Percentiles rank a stretch among this genome's conserved stretches.
Evolutionary conservation across 495 filamentous ascomycete species (phyloP).

Genomic region (Aspergillus coremiiformis): DNA sequence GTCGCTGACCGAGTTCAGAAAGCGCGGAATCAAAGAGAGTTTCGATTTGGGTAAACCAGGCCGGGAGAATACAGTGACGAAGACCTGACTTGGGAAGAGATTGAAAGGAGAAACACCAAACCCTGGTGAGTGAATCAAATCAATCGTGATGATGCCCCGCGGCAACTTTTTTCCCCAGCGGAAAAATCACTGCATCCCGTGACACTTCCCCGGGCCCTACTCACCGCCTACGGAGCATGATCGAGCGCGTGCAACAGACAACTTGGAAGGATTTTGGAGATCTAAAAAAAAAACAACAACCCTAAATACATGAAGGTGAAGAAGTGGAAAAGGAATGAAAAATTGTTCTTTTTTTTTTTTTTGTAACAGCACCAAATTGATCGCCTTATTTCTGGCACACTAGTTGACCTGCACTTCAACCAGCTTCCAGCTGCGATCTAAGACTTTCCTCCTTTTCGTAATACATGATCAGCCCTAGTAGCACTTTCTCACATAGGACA

Average conservation of each 20-base stretch:
- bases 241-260: background rate
- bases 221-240: conserved; percentile 17
- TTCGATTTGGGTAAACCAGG: background rate
- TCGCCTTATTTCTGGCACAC: background rate
- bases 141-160: conserved; percentile 15
- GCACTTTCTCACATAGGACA: conserved; percentile 17
- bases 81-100: too few relatives aligned
- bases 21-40: background rate
- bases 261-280: background rate
- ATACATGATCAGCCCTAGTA: conserved; percentile 1
- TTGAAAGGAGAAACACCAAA: too few relatives aligned
- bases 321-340: conserved; percentile 5
- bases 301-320: conserved; percentile 24
- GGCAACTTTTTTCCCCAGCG: conserved; percentile 23
- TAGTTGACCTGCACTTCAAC: conserved; percentile 44
- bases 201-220: conserved; percentile 19
- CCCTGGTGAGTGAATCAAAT: background rate
- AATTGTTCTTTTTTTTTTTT: too few relatives aligned
- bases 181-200: conserved; percentile 27
- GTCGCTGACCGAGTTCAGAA: background rate
- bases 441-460: conserved; percentile 8
- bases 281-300: background rate
- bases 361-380: background rate
- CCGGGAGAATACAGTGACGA: too few relatives aligned
- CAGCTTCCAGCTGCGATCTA: conserved; percentile 7